Evolutionary conservation across 495 filamentous ascomycete species (phyloP).

Genomic region (Neurospora sp.): DNA sequence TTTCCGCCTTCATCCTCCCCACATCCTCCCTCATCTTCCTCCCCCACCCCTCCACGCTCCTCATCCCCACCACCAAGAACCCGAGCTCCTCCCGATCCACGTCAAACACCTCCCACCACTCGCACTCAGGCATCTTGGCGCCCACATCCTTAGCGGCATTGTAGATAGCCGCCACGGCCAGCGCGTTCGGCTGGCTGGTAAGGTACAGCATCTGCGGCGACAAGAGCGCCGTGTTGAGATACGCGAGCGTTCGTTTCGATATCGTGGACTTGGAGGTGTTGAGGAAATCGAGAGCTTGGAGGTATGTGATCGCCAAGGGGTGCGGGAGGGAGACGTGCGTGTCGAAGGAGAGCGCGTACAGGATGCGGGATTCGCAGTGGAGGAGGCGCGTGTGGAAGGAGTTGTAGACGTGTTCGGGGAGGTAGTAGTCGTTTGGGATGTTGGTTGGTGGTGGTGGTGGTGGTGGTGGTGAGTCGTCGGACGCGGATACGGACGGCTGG

Average conservation of each 20-base stretch:
- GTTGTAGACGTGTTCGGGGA: conserved; percentile 64
- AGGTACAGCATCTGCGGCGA: conserved; percentile 85
- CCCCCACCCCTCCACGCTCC: conserved; percentile 68
- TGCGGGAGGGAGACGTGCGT: conserved; percentile 79
- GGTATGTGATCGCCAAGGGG: conserved; percentile 80
- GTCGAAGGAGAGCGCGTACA: conserved; percentile 69
- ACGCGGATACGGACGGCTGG: conserved; percentile 26
- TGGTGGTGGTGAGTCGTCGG: conserved; percentile 2
- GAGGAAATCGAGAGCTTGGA: conserved; percentile 70
- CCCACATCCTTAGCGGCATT: conserved; percentile 71
- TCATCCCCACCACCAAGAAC: conserved; percentile 81
- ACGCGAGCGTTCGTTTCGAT: conserved; percentile 53
- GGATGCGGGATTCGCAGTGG: conserved; percentile 59
- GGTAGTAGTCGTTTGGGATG: conserved; percentile 53
- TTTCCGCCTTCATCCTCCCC: conserved; percentile 16
- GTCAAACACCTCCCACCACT: conserved; percentile 99
- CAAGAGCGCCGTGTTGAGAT: conserved; percentile 75
- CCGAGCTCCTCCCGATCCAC: conserved; percentile 93
- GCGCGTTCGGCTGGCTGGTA: conserved; percentile 76
- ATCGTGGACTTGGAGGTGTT: conserved; percentile 30
- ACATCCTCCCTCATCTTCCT: conserved; percentile 28
- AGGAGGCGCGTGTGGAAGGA: conserved; percentile 52
- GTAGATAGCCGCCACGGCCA: conserved; percentile 86
- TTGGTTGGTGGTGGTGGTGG: conserved; percentile 21
- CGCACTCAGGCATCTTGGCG: conserved; percentile 64